These are phyloP conservation scores for Saturnispora mendoncae DNA, from an alignment of 805 yeast species.

Conservation along the genomic window DNA sequence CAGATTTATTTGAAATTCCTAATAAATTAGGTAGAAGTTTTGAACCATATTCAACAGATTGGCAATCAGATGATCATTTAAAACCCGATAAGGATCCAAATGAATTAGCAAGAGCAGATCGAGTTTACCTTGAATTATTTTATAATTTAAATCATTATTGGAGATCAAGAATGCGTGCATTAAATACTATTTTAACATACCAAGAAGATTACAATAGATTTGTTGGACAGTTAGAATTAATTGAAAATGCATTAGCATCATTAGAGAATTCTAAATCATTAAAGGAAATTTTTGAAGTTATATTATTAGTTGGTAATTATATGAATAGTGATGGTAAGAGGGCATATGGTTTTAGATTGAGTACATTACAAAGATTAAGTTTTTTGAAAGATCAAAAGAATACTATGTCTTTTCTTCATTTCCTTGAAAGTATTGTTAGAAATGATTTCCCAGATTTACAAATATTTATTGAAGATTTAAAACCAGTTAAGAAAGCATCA, in stretches of 20 bases:
- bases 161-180: slow-evolving; percentile 83
- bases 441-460: slow-evolving; percentile 73
- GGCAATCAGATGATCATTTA: slow-evolving; percentile 35
- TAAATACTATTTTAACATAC: slow-evolving; percentile 58
- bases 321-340: slow-evolving; percentile 93
- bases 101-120: slow-evolving; percentile 81
- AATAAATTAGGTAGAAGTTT: slow-evolving; percentile 61
- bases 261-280: slow-evolving; percentile 60
- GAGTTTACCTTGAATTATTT: slow-evolving; percentile 71
- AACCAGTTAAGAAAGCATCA: slow-evolving; percentile 48
- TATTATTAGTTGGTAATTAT: slow-evolving; percentile 86
- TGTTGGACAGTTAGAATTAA: slow-evolving; percentile 50
- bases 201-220: slow-evolving; percentile 74
- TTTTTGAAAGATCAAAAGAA: slow-evolving; percentile 87
- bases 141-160: slow-evolving; percentile 83
- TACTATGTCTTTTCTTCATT: slow-evolving; percentile 82
- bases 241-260: slow-evolving; percentile 67
- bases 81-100: slow-evolving; percentile 61
- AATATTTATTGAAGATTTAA: slow-evolving; percentile 64
- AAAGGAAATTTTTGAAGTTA: slow-evolving; percentile 68
- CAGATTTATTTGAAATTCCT: slow-evolving; percentile 68
- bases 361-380: slow-evolving; percentile 80
- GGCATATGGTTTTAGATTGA: slow-evolving; percentile 85
- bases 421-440: slow-evolving; percentile 83
- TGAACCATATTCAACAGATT: slow-evolving; percentile 73